Conservation (phyloP, 1,284 basidiomycete species). For the Cryptococcus sp. region DNA sequence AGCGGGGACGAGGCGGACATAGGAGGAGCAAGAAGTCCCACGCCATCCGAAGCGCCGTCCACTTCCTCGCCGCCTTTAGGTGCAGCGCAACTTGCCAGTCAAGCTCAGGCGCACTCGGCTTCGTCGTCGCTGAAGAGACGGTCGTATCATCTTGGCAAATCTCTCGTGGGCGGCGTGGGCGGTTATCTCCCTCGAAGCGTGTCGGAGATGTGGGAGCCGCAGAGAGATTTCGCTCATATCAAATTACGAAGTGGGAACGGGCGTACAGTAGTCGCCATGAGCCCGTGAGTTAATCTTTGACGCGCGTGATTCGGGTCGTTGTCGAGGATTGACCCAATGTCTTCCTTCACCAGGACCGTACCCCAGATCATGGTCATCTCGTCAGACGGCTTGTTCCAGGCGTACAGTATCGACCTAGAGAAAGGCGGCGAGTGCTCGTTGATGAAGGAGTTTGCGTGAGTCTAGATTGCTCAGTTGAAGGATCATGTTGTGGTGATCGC, state of each 20-base stretch:
- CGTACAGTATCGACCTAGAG: slow-evolving; percentile 94
- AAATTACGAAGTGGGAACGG: slow-evolving; percentile 78
- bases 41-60: slow-evolving; percentile 34
- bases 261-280: slow-evolving; percentile 80
- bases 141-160: slow-evolving; percentile 76
- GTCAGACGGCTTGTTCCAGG: slow-evolving; percentile 92
- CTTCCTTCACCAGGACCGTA: slow-evolving; percentile 64
- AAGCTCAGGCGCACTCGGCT: slow-evolving; percentile 19
- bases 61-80: slow-evolving; percentile 29
- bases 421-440: slow-evolving; percentile 93
- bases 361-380: slow-evolving; percentile 98
- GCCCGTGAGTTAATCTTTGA: slow-evolving; percentile 67
- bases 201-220: slow-evolving; percentile 96
- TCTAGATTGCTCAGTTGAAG: slow-evolving; percentile 1
- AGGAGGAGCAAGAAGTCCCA: slow-evolving; percentile 17
- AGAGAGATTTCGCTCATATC: slow-evolving; percentile 90
- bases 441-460: slow-evolving; percentile 83
- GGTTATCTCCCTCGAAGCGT: slow-evolving; percentile 87
- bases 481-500: neutral
- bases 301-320: neutral
- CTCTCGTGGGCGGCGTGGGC: slow-evolving; percentile 77
- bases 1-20: no score
- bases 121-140: slow-evolving; percentile 55
- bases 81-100: slow-evolving; percentile 14
- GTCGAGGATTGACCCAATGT: neutral